Percentiles rank a stretch among this genome's conserved stretches.
These are phyloP conservation scores for Ammopiptanthus mongolicus DNA, from an alignment of 306 rosid genomes.

Conservation along the genomic window DNA sequence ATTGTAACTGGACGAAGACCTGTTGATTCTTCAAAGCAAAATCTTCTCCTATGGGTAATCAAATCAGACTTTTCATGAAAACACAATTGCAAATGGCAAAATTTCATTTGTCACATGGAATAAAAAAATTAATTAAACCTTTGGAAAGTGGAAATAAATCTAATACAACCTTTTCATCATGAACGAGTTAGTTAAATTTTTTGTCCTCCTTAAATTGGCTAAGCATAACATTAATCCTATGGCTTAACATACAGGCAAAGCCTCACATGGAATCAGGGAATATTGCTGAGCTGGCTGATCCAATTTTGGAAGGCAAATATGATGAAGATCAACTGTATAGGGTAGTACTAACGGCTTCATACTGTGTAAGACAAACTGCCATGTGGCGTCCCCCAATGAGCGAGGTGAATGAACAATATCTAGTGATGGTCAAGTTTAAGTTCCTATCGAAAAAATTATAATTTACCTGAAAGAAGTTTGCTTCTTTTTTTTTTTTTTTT, in stretches of 20 bases:
- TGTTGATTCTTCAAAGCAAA: slow-evolving; percentile 79
- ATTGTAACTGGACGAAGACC: slow-evolving; percentile 84
- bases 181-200: not conserved
- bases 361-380: slow-evolving; percentile 75
- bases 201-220: not conserved
- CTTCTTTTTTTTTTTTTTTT: not conserved
- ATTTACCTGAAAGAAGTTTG: not conserved
- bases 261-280: slow-evolving; percentile 79
- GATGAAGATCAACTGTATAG: slow-evolving; percentile 58
- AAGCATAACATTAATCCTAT: not conserved
- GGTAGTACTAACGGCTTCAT: slow-evolving; percentile 69
- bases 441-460: not conserved
- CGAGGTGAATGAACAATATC: slow-evolving; percentile 43
- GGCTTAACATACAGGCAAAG: slow-evolving; percentile 51
- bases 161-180: not conserved
- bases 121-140: not conserved
- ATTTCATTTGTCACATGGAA: not conserved
- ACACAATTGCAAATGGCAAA: not conserved
- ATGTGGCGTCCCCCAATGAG: slow-evolving; percentile 73
- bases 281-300: slow-evolving; percentile 63
- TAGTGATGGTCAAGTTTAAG: not conserved
- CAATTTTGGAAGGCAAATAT: slow-evolving; percentile 58
- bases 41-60: slow-evolving; percentile 84
- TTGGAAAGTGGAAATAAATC: too few species aligned
- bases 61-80: not conserved